Base-by-base conservation (phyloP, 352 stramenopile species). In the Phytophthora boehmeriae region DNA sequence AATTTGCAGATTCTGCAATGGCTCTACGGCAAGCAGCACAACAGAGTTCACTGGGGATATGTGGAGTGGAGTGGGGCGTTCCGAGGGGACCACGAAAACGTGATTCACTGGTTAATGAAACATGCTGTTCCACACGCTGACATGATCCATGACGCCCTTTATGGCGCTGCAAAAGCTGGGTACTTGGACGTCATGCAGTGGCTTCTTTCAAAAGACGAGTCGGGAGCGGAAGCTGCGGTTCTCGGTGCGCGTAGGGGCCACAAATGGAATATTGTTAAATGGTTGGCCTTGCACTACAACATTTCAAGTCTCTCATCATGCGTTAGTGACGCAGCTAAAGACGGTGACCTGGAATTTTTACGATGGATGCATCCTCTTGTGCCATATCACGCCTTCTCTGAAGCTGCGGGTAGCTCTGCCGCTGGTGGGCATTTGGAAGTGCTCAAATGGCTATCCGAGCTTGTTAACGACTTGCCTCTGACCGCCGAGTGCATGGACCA, bases 11-110 rank as follows among this genome's bases (percentile, higher is more conserved):
- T 59, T 61, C 20, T 71, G 2, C 14, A 54, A 30, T 71, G 56
- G 56, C 6, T 71, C 36, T 13, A 54, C 16, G 23, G 58, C 14
- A 9, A 25, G 2, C 43, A 71, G 36, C 30, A 59, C 22, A 5
- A 6, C 13, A 8, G 56, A 62, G 56, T 66, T 57, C 23, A 64
- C 35, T 71, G 63, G 63, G 63, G 63, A 62, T 49, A 57, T 6
- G 10, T 49, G 10, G 62, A 70, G 19, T 70, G 62, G 55, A 30
- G 42, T n/a, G 56, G 32, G 49, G 63, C 49, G n/a, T 55, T 71
- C 34, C 39, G 48, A 13, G 30, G 20, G 16, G 22, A 43, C 13
- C 55, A 66, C 8, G 64, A 9, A 13, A 11, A 45, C 8, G 49
- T 58, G 28, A 50, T 71, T 36, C 8, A 71, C 17, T 71, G 63